Base-by-base conservation (phyloP, 441 rosid species). In the Erodium texanum region DNA sequence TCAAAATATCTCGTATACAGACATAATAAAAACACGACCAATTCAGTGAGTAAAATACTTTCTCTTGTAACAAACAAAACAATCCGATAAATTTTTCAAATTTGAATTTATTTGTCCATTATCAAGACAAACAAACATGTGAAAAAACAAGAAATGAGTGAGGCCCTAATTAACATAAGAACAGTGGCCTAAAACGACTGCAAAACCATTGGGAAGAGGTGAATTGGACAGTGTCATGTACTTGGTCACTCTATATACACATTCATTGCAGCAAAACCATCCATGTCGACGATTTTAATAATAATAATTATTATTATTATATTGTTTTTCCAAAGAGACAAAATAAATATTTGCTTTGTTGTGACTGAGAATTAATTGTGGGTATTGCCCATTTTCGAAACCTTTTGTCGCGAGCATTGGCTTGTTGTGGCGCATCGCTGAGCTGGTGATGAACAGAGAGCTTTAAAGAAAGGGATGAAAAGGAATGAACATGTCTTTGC, bases 401-500 rank as follows among this genome's bases (percentile, higher is more conserved):
- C 56, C 5, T n/a, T n/a, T 48, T 48, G 56, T 48, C 56, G 11
- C 56, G 11, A 48, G 19, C 56, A 15, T 48, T 48, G 56, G 16
- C 56, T 14, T 48, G 18, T 48, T 14, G 56, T 27, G 29, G 29
- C 29, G 29, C 29, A 27, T 27, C 1, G 45, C 45, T 10, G 5
- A 48, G 5, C 11, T 14, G 56, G 56, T 48, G 56, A 48, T 48
- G 16, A 48, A 48, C 18, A 48, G 56, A 48, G 29, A 27, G 56
- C 19, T 48, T 48, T 48, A 48, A 48, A 48, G 56, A 15, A 48
- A n/a, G 56, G 19, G 18, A 48, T 48, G 56, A 48, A 48, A 48
- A 48, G 56, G 56, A 48, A 48, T 48, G 56, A 48, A 48, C 56
- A 48, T 48, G 56, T 48, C 56, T 14, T 48, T 48, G 56, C 56